Evolutionary conservation across 495 filamentous ascomycete species (phyloP).

Genomic region (Xylaria venustula): DNA sequence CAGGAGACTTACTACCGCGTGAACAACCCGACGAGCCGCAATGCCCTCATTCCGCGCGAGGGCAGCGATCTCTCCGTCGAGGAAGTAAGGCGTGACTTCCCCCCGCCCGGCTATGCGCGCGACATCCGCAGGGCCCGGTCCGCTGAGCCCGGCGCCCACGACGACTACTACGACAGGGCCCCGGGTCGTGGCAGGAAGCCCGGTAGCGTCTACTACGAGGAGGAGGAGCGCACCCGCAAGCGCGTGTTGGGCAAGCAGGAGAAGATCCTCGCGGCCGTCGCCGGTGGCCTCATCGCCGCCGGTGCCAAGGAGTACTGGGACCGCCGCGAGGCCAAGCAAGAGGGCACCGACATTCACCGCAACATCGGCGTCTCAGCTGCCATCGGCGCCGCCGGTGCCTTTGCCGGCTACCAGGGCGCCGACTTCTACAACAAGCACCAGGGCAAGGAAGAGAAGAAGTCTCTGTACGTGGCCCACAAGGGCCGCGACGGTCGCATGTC

Average conservation of each 20-base stretch:
- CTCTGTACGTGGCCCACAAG: conserved; percentile 36
- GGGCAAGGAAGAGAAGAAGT: conserved; percentile 47
- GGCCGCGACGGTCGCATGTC: conserved; percentile 42
- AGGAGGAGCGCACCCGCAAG: conserved; percentile 43
- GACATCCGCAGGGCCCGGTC: conserved; percentile 54
- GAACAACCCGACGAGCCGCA: conserved; percentile 27
- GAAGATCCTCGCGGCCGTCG: conserved; percentile 57
- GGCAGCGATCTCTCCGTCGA: conserved; percentile 64
- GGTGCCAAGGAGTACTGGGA: conserved; percentile 58
- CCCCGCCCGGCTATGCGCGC: conserved; percentile 55
- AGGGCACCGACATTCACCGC: conserved; percentile 44
- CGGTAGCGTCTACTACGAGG: conserved; percentile 38
- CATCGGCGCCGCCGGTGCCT: conserved; percentile 53
- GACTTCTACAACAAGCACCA: conserved; percentile 54
- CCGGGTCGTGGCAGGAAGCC: conserved; percentile 38
- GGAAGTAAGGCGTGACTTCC: conserved; percentile 67
- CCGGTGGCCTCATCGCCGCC: conserved; percentile 51
- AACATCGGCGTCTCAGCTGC: conserved; percentile 53
- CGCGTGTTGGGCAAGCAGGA: conserved; percentile 55
- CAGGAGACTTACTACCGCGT: conserved; percentile 49
- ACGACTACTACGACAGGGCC: conserved; percentile 40
- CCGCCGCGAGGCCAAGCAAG: conserved; percentile 49
- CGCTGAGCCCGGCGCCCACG: conserved; percentile 45
- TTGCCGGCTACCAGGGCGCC: conserved; percentile 54
- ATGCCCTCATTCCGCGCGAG: conserved; percentile 54